A percentile compares a stretch with the other conserved stretches of the same genome.
phyloP scores from a whole-genome alignment of 2,329 filamentous ascomycete species.

The Calonectria pauciramosa region DNA sequence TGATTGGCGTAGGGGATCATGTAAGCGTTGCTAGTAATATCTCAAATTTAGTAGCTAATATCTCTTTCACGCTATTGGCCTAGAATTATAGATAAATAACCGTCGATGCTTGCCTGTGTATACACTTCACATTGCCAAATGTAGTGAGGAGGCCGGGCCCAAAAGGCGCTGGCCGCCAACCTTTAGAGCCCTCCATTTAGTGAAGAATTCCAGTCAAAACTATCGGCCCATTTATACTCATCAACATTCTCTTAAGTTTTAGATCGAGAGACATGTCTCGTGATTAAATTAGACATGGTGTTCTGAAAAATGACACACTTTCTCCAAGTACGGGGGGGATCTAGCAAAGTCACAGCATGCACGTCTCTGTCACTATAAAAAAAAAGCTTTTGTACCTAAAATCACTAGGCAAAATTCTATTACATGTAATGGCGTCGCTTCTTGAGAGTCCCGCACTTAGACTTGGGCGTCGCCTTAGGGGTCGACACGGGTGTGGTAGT shows the following conservation, averaged over 20 bases:
- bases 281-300: background rate
- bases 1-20: background rate
- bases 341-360: background rate
- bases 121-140: background rate
- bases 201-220: background rate
- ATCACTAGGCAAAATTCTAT: background rate
- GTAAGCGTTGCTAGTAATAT: background rate
- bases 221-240: background rate
- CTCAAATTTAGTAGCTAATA: background rate
- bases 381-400: background rate
- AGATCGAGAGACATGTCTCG: background rate
- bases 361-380: background rate
- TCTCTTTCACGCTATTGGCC: background rate
- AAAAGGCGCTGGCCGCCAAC: fast-evolving
- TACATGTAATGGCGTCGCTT: background rate
- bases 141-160: background rate
- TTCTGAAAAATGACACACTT: background rate
- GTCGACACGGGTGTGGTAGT: background rate
- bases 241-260: background rate
- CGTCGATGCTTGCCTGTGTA: too few species aligned
- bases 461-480: background rate
- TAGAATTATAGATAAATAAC: background rate
- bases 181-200: background rate
- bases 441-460: background rate
- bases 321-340: background rate